These are phyloP conservation scores for Thuidium tamariscinum DNA, from an alignment of 225 moss, liverwort and hornwort species.

Conservation along the genomic window DNA sequence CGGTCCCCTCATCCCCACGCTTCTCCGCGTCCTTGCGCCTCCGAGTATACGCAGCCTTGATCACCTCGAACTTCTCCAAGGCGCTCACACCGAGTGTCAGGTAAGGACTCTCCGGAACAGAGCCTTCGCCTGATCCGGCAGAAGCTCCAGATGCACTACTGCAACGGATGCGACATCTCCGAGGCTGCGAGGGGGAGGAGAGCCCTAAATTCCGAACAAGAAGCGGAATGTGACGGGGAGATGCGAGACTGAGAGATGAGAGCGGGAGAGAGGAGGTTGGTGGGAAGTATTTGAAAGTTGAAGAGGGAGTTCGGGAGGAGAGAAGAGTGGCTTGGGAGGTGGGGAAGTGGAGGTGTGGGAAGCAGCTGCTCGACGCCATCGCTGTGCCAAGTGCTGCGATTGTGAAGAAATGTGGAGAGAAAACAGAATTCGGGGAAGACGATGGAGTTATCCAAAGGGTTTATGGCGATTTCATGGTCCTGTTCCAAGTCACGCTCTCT, in stretches of 20 bases:
- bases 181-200: neutral
- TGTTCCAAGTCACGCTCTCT: neutral
- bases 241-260: neutral
- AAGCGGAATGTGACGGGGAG: neutral
- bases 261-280: neutral
- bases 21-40: slow-evolving; percentile 76
- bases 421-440: neutral
- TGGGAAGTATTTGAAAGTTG: neutral
- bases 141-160: neutral
- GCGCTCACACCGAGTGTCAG: slow-evolving; percentile 57
- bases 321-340: neutral
- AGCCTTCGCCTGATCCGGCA: neutral
- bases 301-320: neutral
- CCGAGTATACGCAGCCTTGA: slow-evolving; percentile 51
- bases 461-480: neutral
- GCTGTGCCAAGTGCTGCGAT: slow-evolving; percentile 1
- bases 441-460: slow-evolving; percentile 5
- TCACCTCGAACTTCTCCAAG: slow-evolving; percentile 74
- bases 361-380: slow-evolving; percentile 32
- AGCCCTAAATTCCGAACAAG: neutral
- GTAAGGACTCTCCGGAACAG: slow-evolving; percentile 32
- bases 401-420: neutral
- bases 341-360: neutral
- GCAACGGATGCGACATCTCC: neutral
- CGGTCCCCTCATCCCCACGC: slow-evolving; percentile 58